Base-by-base conservation (phyloP, 768 basidiomycete species). In the Gloeopeniophorella convolvens region DNA sequence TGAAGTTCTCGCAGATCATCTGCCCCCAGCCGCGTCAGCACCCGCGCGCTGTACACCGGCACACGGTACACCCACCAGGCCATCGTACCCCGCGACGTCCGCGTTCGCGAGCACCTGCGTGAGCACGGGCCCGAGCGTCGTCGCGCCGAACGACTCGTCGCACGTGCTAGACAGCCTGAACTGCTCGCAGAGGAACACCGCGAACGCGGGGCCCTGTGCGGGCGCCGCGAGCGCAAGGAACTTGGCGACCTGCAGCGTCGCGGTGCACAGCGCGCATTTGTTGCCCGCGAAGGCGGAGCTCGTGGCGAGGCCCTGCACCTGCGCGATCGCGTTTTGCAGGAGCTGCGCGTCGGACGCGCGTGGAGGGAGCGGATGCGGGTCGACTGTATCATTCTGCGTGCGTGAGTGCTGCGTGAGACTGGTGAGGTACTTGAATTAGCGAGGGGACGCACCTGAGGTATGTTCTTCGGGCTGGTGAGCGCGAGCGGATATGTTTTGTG, bases 91-190 rank as follows among this genome's bases (percentile, higher is more conserved):
- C 11, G 78, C 79, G 2, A 82, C 78, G 59, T 89, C 77, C 6
- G 85, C 82, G 54, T 80, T 82, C 10, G 83, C 78, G 32, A 82
- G 54, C 10, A 88, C 83, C 63, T 89, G 86, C 0, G 86, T 84
- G 51, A 86, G 62, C 24, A 83, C 70, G 3, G 80, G 66, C 0
- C 86, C 85, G 15, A 79, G 61, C 4, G 70, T 72, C 45, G 70
- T 63, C 6, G 65, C 56, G 20, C 78, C 73, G 61, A 70, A 83
- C 24, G 65, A 72, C 13, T 66, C 67, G 48, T 68, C 67, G 63
- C 85, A 87, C 20, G 67, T 60, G 42, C 42, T 57, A 40, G 50
- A 60, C 62, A 83, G 72, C 39, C 75, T 70, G 64, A 82, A 78
- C 53, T 65, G 64, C 55, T 82, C 68, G 69, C 86, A 89, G n/a